Evolutionary conservation across 345 rosid species (phyloP), one percentile per base, ranked within the genome.

Genomic region (Citrus australasica): DNA sequence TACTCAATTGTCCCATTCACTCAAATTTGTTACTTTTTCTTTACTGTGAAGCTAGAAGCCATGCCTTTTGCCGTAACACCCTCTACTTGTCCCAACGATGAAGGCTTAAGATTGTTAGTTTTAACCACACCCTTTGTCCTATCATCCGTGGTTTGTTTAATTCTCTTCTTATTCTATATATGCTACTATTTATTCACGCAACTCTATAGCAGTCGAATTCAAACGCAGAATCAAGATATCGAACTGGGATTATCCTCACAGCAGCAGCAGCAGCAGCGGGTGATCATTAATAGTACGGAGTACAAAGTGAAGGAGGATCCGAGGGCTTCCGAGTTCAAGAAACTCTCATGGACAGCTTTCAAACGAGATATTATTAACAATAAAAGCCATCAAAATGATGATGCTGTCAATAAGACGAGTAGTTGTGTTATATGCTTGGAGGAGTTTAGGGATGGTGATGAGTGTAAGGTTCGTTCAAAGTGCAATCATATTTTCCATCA

Each of bases 401-500:
- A 40, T 9, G 46, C 2, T 2, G 46, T 9, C 46, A 40, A 40
- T 2, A 40, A 40, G 48, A 10, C 48, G 3, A 42, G 14, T 10
- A 42, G 4, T 24, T 68, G 71, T 40, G 55, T 24, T 40, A 40
- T 37, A 35, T 73, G 76, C 76, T 55, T 73, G 3, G 53, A 24
- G 33, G 24, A 37, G 55, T 73, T 73, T 62, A 59, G 10, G 32
- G 51, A 59, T 0, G 76, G 46, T 11, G 67, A 73, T 37, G 7
- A n/a, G 46, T 73, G 76, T 37, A 35, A 0, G 11, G 76, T 73
- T 73, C 76, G 51, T 73, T 59, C 67, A 6, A 35, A 37, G 33
- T 73, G 76, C 51, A 59, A 59, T 62, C 76, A 73, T 37, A 33
- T 73, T 5, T 73, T 35, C 42, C 76, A 73, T 60, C 38, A 24